Evolutionary conservation across 2,329 filamentous ascomycete genomes (phyloP).

Genomic region (Diaporthe aspalathi): DNA sequence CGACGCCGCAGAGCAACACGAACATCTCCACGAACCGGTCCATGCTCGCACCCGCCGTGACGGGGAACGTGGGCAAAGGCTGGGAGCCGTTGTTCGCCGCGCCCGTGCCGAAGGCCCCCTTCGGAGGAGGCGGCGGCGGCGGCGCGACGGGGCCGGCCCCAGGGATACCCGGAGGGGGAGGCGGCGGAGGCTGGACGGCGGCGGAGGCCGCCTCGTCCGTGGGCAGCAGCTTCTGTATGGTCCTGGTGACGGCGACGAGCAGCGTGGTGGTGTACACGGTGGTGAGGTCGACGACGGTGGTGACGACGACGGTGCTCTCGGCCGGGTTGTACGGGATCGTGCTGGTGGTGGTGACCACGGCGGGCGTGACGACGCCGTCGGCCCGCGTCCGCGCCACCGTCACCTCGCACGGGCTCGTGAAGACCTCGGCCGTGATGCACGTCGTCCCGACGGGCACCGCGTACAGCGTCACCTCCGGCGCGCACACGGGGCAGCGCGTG

Average conservation of each 20-base stretch:
- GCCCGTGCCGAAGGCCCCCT: slow-evolving; percentile 1
- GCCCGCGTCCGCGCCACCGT: background rate
- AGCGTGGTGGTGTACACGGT: background rate
- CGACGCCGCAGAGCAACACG: slow-evolving; percentile 15
- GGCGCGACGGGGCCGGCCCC: background rate
- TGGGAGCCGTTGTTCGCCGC: slow-evolving; percentile 15
- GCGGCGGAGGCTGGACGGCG: background rate
- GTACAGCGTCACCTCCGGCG: slow-evolving; percentile 9
- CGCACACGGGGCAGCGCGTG: slow-evolving; percentile 31
- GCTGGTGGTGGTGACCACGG: slow-evolving; percentile 5
- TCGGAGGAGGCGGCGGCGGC: background rate
- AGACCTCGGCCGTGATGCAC: slow-evolving; percentile 22
- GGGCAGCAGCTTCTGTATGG: background rate
- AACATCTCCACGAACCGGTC: slow-evolving; percentile 22
- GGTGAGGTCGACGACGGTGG: background rate
- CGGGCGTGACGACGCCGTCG: background rate
- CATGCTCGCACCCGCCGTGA: slow-evolving; percentile 30
- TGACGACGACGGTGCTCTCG: slow-evolving; percentile 23
- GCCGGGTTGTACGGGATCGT: slow-evolving; percentile 33
- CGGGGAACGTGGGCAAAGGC: background rate
- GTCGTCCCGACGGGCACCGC: slow-evolving; percentile 28
- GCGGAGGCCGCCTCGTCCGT: background rate
- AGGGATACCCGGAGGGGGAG: background rate
- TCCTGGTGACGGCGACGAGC: slow-evolving; percentile 19
- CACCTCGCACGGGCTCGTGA: slow-evolving; percentile 27